Evolutionary conservation across 352 stramenopile species (phyloP), one percentile per base, ranked within the genome.

Genomic region (Pythium insidiosum): DNA sequence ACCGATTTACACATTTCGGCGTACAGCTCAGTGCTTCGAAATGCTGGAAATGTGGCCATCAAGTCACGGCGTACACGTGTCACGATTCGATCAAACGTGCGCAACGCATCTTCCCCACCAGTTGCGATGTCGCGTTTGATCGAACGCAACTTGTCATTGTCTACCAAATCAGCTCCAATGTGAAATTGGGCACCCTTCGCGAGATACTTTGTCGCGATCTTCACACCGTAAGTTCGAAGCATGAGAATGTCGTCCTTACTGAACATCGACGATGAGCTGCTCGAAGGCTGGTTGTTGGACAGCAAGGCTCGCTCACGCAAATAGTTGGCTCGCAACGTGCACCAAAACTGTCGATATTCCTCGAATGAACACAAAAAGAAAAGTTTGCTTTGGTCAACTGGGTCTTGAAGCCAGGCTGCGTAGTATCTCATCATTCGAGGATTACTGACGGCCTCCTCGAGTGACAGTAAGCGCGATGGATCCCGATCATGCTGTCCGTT

Each of bases 131-230:
- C 78, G 10, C 72, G 73, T 34, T 93, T 88, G 41, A 93, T 88
- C 6, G 53, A 52, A 21, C 73, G 75, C 22, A 91, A 30, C 37
- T 84, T 71, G 22, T 77, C 73, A 10, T 56, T 63, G 39, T 83
- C 68, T 1, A 88, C 73, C 3, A 89, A 60, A 37, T 48, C 63
- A 11, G 44, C 38, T 19, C 72, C 75, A n/a, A 93, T 89, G 37
- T 83, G 79, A 41, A 93, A 93, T 34, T 85, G 78, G 22, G 81
- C 76, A 2, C 68, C 73, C 24, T 84, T 81, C 7, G 77, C 64
- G 6, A 93, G 44, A 38, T 93, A 93, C 47, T 93, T 93, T 53
- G 83, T 84, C 4, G 76, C 73, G 40, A 93, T 91, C 58, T 93
- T 93, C 12, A 89, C 76, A 28, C 81, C 81, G 38, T 91, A 93